Base-by-base conservation (phyloP, 139 green algal species). In the Chlamydomonas incerta region DNA sequence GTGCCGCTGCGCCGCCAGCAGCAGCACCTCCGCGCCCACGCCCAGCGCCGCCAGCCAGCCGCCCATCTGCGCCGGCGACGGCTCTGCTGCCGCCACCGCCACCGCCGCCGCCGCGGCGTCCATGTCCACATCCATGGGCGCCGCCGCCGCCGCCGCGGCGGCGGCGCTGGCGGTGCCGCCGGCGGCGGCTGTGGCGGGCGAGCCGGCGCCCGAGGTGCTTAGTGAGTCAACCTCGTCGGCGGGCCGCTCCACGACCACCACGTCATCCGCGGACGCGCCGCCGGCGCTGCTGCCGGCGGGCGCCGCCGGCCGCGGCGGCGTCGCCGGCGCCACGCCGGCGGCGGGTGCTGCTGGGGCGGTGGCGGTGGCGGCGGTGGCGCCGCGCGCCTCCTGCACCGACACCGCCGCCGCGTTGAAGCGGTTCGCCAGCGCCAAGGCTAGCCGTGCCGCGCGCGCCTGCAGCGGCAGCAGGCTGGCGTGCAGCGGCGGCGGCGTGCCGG, bases 11-110 rank as follows among this genome's bases (percentile, higher is more conserved):
- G 93, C 46, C 4, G 83, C 87, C n/a, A 87, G 37, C 0, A 88
- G 65, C 67, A 93, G 63, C 29, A 93, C 73, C 81, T 94, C 81
- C 74, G 94, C 35, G 20, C 82, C 90, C 8, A 92, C 18, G 46
- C 90, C 83, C 69, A 94, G 81, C 58, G 72, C 65, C 23, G 81
- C 71, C 68, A 93, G 4, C 41, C 41, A 50, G 41, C 41, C 41
- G 8, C 41, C 41, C 41, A 50, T 50, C 41, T 28, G 70, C 41
- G 23, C 20, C 55, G n/a, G 82, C 87, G 6, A 29, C 28, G 15
- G 74, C 31, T 0, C n/a, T 26, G n/a, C 20, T 73, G 72, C 23
- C 62, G 41, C 29, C 24, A 46, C 28, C 46, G 63, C 29, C 41
- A 26, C 2, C 41, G 18, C 37, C 21, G 29, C 37, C 41, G 37